Percentiles rank a stretch among this genome's conserved stretches.
These are phyloP conservation scores for Chlorella vulgaris DNA, from an alignment of 139 green algal genomes.

Conservation along the genomic window DNA sequence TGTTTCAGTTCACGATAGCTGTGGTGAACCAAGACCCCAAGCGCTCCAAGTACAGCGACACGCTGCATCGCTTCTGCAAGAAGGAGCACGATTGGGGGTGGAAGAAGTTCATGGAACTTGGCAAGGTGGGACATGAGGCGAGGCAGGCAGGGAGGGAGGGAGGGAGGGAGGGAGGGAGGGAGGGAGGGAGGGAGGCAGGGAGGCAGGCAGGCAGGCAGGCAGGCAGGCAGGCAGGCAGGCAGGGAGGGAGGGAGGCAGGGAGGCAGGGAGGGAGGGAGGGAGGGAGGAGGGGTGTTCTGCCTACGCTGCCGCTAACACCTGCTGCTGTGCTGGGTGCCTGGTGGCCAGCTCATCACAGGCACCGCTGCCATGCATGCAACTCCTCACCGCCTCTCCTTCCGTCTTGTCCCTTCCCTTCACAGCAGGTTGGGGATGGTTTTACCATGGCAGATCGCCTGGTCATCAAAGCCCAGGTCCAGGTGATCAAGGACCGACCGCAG, in stretches of 20 bases:
- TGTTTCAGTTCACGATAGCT: constrained; percentile 98
- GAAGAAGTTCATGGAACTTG: constrained; percentile 99
- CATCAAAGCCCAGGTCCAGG: constrained; percentile 97
- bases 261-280: no score
- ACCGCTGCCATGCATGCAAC: no score
- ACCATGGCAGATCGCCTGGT: constrained; percentile 90
- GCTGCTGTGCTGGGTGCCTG: no score
- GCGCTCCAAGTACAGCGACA: constrained; percentile 96
- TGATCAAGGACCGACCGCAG: constrained; percentile 81
- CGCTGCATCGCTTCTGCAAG: constrained; percentile 99
- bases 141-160: no score
- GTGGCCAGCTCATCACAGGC: no score
- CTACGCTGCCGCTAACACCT: no score
- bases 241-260: no score
- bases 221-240: no score
- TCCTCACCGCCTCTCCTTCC: not conserved
- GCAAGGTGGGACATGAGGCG: constrained; percentile 67
- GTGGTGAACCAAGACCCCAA: constrained; percentile 99
- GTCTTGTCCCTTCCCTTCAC: not conserved
- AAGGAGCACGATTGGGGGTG: constrained; percentile 99
- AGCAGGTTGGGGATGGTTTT: constrained; percentile 85
- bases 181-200: no score
- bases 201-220: no score
- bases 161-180: not conserved
- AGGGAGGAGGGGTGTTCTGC: no score